Percentiles rank a stretch among this genome's conserved stretches.
phyloP scores from a whole-genome alignment of 805 yeast species.

The Kodamaea sagamina region DNA sequence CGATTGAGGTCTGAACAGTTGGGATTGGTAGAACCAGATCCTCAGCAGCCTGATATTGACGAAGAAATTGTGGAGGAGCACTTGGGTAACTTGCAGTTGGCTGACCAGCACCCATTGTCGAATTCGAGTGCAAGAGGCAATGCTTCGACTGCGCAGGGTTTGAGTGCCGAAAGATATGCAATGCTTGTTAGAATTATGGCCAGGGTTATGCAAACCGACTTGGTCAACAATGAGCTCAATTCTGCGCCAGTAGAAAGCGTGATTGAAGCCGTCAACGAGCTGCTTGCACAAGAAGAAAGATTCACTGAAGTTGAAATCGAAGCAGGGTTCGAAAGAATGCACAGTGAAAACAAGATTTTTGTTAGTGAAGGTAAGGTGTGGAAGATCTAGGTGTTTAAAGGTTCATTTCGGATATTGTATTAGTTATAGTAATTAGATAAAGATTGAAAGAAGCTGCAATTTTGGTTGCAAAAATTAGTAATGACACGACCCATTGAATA shows the following conservation, averaged over 20 bases:
- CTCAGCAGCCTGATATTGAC: slow-evolving; percentile 9
- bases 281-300: slow-evolving; percentile 41
- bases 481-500: slow-evolving; percentile 5
- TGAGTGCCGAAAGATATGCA: slow-evolving; percentile 36
- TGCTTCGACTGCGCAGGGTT: slow-evolving; percentile 19
- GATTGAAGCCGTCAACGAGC: slow-evolving; percentile 34
- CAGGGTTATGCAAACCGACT: slow-evolving; percentile 31
- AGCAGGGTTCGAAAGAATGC: slow-evolving; percentile 36
- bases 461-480: slow-evolving; percentile 10
- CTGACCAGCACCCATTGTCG: slow-evolving; percentile 24
- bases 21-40: slow-evolving; percentile 13
- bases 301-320: slow-evolving; percentile 33
- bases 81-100: slow-evolving; percentile 10
- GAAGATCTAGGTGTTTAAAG: slow-evolving; percentile 26
- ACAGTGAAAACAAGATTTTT: slow-evolving; percentile 38
- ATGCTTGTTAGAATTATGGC: slow-evolving; percentile 34
- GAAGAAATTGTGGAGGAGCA: slow-evolving; percentile 9
- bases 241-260: slow-evolving; percentile 37
- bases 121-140: slow-evolving; percentile 24
- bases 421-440: no score
- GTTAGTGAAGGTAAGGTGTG: slow-evolving; percentile 42
- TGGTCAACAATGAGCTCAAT: slow-evolving; percentile 34
- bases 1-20: slow-evolving; percentile 17
- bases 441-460: not conserved
- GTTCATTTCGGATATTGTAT: slow-evolving; percentile 8